A percentile compares a stretch with the other conserved stretches of the same genome.
These are phyloP conservation scores for Ottelia alismoides DNA, from an alignment of 106 monocot genomes.

Conservation along the genomic window DNA sequence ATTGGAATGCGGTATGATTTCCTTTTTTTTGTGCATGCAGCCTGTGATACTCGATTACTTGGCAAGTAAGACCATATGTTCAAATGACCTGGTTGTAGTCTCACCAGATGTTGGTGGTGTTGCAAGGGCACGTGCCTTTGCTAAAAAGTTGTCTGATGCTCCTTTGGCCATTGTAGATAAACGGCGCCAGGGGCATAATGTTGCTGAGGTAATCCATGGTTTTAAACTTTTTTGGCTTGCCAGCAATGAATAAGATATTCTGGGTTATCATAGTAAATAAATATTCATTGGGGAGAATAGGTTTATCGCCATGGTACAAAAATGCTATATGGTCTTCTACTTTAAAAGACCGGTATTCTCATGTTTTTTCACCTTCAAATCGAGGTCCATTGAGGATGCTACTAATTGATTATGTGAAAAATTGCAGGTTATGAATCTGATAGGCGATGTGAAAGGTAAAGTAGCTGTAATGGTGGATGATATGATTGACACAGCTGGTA, in stretches of 20 bases:
- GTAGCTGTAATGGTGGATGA: constrained; percentile 37
- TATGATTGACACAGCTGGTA: constrained; percentile 34
- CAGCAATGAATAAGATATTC: too few relatives aligned
- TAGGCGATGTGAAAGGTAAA: constrained; percentile 29
- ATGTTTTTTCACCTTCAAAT: too few relatives aligned
- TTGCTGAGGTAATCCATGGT: constrained; percentile 84
- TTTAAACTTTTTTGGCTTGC: too few relatives aligned
- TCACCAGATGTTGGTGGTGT: constrained; percentile 96
- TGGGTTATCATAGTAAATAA: too few relatives aligned
- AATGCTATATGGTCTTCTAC: too few relatives aligned
- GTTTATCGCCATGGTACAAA: too few relatives aligned
- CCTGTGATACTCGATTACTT: constrained; percentile 91
- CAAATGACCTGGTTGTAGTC: constrained; percentile 79
- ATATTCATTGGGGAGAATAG: too few relatives aligned
- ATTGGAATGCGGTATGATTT: neutral
- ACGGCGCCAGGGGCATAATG: constrained; percentile 75
- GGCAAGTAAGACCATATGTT: constrained; percentile 82
- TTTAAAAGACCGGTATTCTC: too few relatives aligned
- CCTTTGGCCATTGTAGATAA: constrained; percentile 93
- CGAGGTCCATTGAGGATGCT: too few relatives aligned
- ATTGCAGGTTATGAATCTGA: constrained; percentile 38
- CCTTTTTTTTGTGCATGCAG: constrained; percentile 17
- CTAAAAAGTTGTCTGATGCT: constrained; percentile 91
- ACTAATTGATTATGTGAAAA: too few relatives aligned
- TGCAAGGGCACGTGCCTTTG: constrained; percentile 84